Conservation (phyloP, 257 asterid genomes). For the Nicotiana benthamiana region DNA sequence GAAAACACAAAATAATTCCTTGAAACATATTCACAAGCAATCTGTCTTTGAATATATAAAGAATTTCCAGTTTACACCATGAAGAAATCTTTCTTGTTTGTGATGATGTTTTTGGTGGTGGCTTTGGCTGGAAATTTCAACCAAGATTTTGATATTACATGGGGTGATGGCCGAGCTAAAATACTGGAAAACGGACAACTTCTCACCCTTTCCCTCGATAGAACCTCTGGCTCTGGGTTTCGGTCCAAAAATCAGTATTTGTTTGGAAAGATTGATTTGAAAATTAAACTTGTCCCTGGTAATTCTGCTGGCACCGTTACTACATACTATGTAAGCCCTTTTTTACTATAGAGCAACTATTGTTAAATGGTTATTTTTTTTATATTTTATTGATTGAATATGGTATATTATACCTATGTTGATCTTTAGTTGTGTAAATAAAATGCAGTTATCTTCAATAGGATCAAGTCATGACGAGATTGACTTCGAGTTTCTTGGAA, state of each 20-base stretch:
- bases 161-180: background rate
- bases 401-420: background rate
- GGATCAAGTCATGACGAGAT: slow-evolving; percentile 6
- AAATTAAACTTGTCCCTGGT: background rate
- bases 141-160: slow-evolving; percentile 1
- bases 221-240: background rate
- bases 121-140: background rate
- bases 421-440: background rate
- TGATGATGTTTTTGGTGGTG: background rate
- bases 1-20: background rate
- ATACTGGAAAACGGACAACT: background rate
- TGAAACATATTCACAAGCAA: background rate
- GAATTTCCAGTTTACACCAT: too few species aligned
- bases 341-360: background rate
- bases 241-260: background rate
- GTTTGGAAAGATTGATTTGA: background rate
- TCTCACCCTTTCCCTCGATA: background rate
- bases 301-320: slow-evolving; percentile 5
- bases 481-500: slow-evolving; percentile 4
- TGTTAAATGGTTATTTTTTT: too few species aligned
- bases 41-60: too few species aligned
- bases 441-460: background rate
- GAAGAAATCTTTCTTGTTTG: background rate
- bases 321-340: background rate
- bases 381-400: too few species aligned